Evolutionary conservation across 192 early-diverging fungal genomes (phyloP), one percentile per base, ranked within the genome.

Genomic region (Backusella psychrophila): DNA sequence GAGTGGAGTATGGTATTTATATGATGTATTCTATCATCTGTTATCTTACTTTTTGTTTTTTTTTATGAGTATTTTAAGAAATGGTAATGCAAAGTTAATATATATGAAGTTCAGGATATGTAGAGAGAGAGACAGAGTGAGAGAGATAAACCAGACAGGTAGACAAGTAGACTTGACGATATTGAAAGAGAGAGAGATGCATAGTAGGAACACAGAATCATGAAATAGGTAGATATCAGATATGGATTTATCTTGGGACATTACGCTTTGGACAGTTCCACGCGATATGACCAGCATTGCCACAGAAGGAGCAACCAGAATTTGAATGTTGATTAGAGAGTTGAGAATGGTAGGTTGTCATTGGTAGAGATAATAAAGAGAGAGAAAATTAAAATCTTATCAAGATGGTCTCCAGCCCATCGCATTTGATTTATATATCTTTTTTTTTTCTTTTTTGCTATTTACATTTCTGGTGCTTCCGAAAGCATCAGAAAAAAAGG

Each of bases 221-320:
- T 17, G 15, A 17, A 44, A 44, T 17, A 41, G 15, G 14, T 44
- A 44, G 15, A 44, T 15, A 15, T 39, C 17, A 19, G 0, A 14
- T 17, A 4, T 17, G 12, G 4, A 19, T 21, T 33, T 71, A 79
- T 75, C 78, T 49, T 59, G 78, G 78, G 34, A 38, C 41, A 38
- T 79, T 66, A 31, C 78, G 78, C 72, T 79, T 79, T 71, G 78
- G 78, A 23, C 78, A 79, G 33, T 75, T 74, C 78, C 78, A 79
- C 14, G 78, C 78, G 59, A 71, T 69, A 41, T 79, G 78, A 29
- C 56, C 74, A n/a, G 52, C 44, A 23, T 49, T 65, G 39, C 69
- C 69, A 36, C 78, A 79, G 49, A 71, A 79, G 21, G 78, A 79
- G 42, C 78, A 79, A n/a, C 66, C 35, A 29, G 21, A 53, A 49